These are phyloP conservation scores for Setaria italica DNA, from an alignment of 202 grass and related monocot species.

Conservation along the genomic window DNA sequence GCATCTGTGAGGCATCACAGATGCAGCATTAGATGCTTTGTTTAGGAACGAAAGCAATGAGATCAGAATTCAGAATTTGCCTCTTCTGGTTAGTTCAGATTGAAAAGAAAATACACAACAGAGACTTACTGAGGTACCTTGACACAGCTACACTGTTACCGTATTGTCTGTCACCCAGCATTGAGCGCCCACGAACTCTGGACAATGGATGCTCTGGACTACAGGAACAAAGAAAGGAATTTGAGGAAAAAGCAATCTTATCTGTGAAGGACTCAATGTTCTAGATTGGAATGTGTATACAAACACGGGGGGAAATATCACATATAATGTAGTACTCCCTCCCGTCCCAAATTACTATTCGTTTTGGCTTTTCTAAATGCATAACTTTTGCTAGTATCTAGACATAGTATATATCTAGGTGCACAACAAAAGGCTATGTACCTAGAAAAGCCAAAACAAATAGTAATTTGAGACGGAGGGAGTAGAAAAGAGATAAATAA, in stretches of 20 bases:
- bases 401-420: too few species aligned
- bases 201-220: constrained; percentile 89
- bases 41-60: constrained; percentile 16
- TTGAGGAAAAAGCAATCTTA: constrained; percentile 44
- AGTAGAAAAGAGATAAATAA: constrained; percentile 10
- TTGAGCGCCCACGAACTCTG: constrained; percentile 77
- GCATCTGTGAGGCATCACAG: background rate
- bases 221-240: constrained; percentile 53
- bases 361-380: too few species aligned
- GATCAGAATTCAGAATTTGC: constrained; percentile 24
- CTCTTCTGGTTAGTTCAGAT: constrained; percentile 39
- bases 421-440: too few species aligned
- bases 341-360: too few species aligned
- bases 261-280: constrained; percentile 30
- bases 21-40: background rate
- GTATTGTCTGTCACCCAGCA: constrained; percentile 82
- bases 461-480: too few species aligned
- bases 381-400: too few species aligned
- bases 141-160: constrained; percentile 71
- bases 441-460: too few species aligned
- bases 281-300: background rate
- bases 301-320: constrained; percentile 15
- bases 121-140: constrained; percentile 94
- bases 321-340: background rate
- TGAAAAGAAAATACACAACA: constrained; percentile 53